Percentiles rank a stretch among this genome's conserved stretches.
phyloP scores from a whole-genome alignment of 2,329 filamentous ascomycete genomes.

The Hypoxylon sp. region DNA sequence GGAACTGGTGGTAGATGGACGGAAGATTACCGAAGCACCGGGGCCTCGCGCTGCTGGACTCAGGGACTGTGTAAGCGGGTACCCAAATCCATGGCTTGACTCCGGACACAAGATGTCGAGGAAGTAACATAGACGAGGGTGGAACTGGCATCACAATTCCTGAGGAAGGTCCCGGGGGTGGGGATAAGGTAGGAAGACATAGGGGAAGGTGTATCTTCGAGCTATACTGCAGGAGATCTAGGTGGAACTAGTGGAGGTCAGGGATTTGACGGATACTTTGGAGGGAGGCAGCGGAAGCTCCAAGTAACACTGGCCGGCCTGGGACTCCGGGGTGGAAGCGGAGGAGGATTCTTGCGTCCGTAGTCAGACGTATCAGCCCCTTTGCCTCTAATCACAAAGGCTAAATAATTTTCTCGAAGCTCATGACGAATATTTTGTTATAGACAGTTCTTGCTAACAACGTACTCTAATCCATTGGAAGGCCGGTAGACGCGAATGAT shows the following conservation, averaged over 20 bases:
- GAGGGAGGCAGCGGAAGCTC: background rate
- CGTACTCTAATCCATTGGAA: slow-evolving; percentile 1
- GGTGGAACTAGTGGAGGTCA: slow-evolving; percentile 44
- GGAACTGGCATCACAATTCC: slow-evolving; percentile 12
- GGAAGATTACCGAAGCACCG: slow-evolving; percentile 21
- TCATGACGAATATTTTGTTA: background rate
- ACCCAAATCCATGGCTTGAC: background rate
- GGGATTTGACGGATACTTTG: slow-evolving; percentile 5
- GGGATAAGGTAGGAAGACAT: slow-evolving; percentile 41
- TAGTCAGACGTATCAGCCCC: slow-evolving; percentile 32
- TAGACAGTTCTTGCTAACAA: background rate
- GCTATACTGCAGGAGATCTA: slow-evolving; percentile 32
- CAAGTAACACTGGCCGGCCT: slow-evolving; percentile 24
- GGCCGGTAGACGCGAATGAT: background rate
- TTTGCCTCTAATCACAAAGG: slow-evolving; percentile 3
- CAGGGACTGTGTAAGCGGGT: background rate
- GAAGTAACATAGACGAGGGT: slow-evolving; percentile 2
- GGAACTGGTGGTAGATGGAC: slow-evolving; percentile 33
- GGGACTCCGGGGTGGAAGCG: slow-evolving; percentile 45
- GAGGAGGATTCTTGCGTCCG: slow-evolving; percentile 36
- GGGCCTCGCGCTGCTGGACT: slow-evolving; percentile 16
- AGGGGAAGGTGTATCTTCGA: slow-evolving; percentile 20
- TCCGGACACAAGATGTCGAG: slow-evolving; percentile 14
- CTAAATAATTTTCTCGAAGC: background rate
- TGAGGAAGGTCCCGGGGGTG: slow-evolving; percentile 40